These are phyloP conservation scores for Carpinus fangiana DNA, from an alignment of 306 rosid species.

Conservation along the genomic window DNA sequence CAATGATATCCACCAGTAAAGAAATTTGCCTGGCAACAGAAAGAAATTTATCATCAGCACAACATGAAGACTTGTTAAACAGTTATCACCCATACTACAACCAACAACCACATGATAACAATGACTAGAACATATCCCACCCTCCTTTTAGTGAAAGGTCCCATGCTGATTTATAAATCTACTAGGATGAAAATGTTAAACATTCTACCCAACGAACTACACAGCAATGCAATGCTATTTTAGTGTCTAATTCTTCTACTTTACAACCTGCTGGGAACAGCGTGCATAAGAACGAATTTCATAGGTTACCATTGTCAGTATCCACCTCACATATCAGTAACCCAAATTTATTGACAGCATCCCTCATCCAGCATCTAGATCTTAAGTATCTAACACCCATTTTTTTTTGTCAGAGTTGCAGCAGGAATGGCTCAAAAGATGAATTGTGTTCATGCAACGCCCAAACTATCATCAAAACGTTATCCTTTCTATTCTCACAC, in stretches of 20 bases:
- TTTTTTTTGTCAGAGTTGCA: not conserved
- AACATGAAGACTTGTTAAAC: not conserved
- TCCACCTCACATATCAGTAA: not conserved
- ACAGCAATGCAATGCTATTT: not conserved
- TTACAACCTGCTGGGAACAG: not conserved
- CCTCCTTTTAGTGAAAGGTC: not conserved
- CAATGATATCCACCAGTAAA: conserved; percentile 33
- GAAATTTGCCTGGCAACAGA: conserved; percentile 35
- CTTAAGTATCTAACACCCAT: not conserved
- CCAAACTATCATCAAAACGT: not conserved
- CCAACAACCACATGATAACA: not conserved
- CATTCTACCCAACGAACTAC: not conserved
- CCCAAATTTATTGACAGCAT: not conserved
- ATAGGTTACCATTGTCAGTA: not conserved
- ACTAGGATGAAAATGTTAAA: not conserved
- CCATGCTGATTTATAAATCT: not conserved
- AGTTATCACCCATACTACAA: not conserved
- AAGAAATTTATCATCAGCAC: conserved; percentile 14
- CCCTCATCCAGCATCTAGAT: not conserved
- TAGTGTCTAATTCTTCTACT: not conserved
- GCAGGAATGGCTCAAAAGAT: not conserved
- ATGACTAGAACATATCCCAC: not conserved
- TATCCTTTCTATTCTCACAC: not conserved
- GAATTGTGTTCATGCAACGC: not conserved
- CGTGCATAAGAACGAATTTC: not conserved